A percentile compares a stretch with the other conserved stretches of the same genome.
phyloP scores from a whole-genome alignment of 2,329 filamentous ascomycete species.

The Verticillium alfalfae region DNA sequence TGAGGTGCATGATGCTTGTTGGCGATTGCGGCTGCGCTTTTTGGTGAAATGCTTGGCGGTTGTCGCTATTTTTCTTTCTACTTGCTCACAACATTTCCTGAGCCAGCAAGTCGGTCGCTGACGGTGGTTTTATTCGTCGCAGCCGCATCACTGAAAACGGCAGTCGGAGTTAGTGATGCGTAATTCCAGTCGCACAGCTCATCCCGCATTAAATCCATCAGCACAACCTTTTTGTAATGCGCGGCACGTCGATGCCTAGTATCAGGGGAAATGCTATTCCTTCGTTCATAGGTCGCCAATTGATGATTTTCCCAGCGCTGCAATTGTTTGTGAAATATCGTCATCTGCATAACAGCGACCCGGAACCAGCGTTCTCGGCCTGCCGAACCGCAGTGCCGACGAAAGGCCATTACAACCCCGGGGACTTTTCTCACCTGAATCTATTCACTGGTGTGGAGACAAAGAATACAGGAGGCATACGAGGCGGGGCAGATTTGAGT shows the following conservation, averaged over 20 bases:
- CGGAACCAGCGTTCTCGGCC: too few relatives aligned
- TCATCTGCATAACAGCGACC: too few relatives aligned
- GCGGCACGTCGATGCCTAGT: background rate
- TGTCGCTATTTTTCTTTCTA: background rate
- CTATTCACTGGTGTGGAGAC: too few relatives aligned
- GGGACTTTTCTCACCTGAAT: too few relatives aligned
- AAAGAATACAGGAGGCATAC: too few relatives aligned
- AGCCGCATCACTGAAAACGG: background rate
- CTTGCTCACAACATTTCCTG: background rate
- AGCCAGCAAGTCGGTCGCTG: background rate
- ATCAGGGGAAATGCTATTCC: background rate
- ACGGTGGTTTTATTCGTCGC: background rate
- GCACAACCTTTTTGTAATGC: background rate
- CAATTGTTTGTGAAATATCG: too few relatives aligned
- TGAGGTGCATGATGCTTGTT: constrained; percentile 48
- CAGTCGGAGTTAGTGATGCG: background rate
- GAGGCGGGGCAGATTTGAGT: too few relatives aligned
- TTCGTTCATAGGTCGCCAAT: background rate
- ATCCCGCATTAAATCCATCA: background rate
- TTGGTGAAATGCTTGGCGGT: background rate
- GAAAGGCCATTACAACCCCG: too few relatives aligned
- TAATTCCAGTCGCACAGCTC: background rate
- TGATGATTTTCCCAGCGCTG: too few relatives aligned
- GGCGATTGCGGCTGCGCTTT: background rate
- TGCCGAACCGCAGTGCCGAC: too few relatives aligned